phyloP scores from a whole-genome alignment of 2,329 filamentous ascomycete genomes.

The Macrophomina phaseolina region DNA sequence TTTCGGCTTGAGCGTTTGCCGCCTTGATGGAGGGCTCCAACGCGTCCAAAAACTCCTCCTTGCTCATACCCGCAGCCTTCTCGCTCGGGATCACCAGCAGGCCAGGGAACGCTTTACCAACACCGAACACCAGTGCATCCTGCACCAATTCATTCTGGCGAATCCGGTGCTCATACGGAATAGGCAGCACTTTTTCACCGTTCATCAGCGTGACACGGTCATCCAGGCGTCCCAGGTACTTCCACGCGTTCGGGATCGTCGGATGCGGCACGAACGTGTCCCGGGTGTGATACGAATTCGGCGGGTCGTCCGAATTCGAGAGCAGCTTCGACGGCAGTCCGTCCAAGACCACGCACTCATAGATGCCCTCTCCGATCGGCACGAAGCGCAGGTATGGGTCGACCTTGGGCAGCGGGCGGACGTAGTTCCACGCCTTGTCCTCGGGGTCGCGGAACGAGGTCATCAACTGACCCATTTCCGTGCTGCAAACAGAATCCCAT shows the following conservation, averaged over 20 bases:
- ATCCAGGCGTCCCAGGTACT: constrained; percentile 54
- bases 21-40: constrained; percentile 59
- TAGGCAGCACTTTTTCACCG: constrained; percentile 57
- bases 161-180: constrained; percentile 60
- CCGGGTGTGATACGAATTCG: constrained; percentile 54
- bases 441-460: constrained; percentile 59
- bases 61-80: constrained; percentile 47
- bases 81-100: constrained; percentile 60
- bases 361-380: not conserved
- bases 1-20: constrained; percentile 57
- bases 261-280: constrained; percentile 57
- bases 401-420: constrained; percentile 52
- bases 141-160: constrained; percentile 59
- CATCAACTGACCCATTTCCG: constrained; percentile 68
- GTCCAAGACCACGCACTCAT: constrained; percentile 35
- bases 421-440: constrained; percentile 67
- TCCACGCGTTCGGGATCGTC: constrained; percentile 51
- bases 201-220: constrained; percentile 56
- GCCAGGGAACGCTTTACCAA: constrained; percentile 59
- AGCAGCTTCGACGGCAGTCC: constrained; percentile 38
- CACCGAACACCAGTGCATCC: constrained; percentile 65
- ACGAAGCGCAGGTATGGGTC: constrained; percentile 39
- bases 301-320: constrained; percentile 53
- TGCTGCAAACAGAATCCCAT: constrained; percentile 36
- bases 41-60: constrained; percentile 53